Evolutionary conservation across 371 early-diverging fungal genomes (phyloP), one percentile per base, ranked within the genome.

Genomic region (Syncephalastrum monosporum): DNA sequence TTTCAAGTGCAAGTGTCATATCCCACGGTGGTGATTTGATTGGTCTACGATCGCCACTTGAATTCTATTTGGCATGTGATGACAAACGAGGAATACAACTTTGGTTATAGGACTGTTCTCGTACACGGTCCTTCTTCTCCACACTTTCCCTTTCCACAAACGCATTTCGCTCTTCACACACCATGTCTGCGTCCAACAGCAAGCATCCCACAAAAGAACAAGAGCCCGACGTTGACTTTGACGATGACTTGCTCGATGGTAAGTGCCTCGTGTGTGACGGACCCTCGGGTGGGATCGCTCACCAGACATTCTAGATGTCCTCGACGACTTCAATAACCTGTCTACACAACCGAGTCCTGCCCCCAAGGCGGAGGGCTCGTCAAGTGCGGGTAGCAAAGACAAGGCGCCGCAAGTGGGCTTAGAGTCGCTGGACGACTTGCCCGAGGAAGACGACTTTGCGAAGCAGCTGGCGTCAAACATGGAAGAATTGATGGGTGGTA

Each of bases 371-470:
- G 48, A 56, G 42, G 24, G 23, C 2, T 42, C 21, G 38, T 27
- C 12, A 53, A 59, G 55, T 49, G 21, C 38, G 61, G 0, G 45
- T 63, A 42, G 29, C 19, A 42, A 50, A 59, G 60, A 45, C 71
- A 60, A 10, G 62, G 56, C 33, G 53, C 66, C 7, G 70, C 75
- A 42, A 23, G 62, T 57, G 42, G 42, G 58, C 1, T 44, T 50
- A 24, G 71, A 59, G 38, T 56, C 55, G 14, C 50, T 66, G 47
- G 67, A 66, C 27, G 77, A 75, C 23, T 67, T 75, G 61, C 60
- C 81, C 46, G 79, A 78, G 53, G 84, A 85, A 60, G 88, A 85
- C 23, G 93, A 90, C 45, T 91, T 92, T 72, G 87, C 88, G 42
- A 79, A 83, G 60, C 86, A 89, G 61, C 77, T 93, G 21, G 85